A percentile compares a stretch with the other conserved stretches of the same genome.
These are phyloP conservation scores for Blumeria hordei DNA, from an alignment of 2,329 filamentous ascomycete species.

Conservation along the genomic window DNA sequence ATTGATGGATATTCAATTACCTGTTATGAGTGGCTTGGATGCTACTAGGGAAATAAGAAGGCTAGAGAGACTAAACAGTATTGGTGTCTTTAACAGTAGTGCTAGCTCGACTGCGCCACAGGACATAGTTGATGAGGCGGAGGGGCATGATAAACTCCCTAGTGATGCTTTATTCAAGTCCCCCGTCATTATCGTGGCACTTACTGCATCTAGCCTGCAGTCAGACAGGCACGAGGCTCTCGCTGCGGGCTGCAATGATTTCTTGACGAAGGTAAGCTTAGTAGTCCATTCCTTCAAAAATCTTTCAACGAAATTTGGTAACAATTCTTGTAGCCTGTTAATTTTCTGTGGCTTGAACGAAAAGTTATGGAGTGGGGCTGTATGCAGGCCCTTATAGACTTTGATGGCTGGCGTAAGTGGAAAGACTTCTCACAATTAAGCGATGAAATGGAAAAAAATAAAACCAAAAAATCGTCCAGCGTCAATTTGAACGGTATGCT, in stretches of 20 bases:
- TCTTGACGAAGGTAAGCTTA: slow-evolving; percentile 65
- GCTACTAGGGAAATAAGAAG: slow-evolving; percentile 86
- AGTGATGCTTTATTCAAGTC: slow-evolving; percentile 65
- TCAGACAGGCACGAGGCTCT: slow-evolving; percentile 87
- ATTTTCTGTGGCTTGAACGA: slow-evolving; percentile 88
- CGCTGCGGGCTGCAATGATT: slow-evolving; percentile 92
- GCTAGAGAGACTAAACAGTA: slow-evolving; percentile 71
- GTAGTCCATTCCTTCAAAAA: not conserved
- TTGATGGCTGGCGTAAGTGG: slow-evolving; percentile 95
- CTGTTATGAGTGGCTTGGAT: slow-evolving; percentile 86
- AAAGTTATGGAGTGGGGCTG: slow-evolving; percentile 99
- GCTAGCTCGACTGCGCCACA: slow-evolving; percentile 28
- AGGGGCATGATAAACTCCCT: slow-evolving; percentile 43
- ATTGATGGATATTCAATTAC: slow-evolving; percentile 94
- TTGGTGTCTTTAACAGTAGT: slow-evolving; percentile 67
- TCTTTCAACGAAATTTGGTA: not conserved
- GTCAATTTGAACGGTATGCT: too few species aligned
- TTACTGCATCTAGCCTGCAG: slow-evolving; percentile 84
- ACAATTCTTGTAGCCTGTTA: slow-evolving; percentile 44
- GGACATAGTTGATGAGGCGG: slow-evolving; percentile 20
- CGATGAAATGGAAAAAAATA: slow-evolving; percentile 10
- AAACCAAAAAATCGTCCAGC: not conserved
- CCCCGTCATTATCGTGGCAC: slow-evolving; percentile 88
- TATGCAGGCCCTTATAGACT: slow-evolving; percentile 98
- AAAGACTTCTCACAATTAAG: slow-evolving; percentile 41